Evolutionary conservation across 1,139 yeast genomes (phyloP).

Genomic region (Pichiaceae sp.): DNA sequence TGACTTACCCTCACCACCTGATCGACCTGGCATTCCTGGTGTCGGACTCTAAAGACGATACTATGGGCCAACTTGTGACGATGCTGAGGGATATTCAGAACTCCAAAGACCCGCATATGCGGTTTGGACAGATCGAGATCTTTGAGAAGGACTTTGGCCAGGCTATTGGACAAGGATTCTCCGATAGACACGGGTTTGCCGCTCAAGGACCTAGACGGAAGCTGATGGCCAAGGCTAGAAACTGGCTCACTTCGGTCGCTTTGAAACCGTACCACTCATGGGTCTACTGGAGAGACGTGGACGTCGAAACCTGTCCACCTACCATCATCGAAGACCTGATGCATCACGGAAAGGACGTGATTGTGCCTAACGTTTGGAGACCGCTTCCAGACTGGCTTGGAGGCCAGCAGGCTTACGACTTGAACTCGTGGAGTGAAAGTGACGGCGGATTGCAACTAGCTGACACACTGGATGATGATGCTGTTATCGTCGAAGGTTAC

Average conservation of each 20-base stretch:
- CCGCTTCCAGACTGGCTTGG: conserved; percentile 73
- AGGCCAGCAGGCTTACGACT: conserved; percentile 74
- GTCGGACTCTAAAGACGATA: conserved; percentile 49
- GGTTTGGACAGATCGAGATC: conserved; percentile 54
- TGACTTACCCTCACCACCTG: conserved; percentile 49
- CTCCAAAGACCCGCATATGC: conserved; percentile 32
- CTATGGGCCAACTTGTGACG: conserved; percentile 39
- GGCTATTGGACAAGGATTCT: conserved; percentile 81
- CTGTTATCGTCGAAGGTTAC: conserved; percentile 84
- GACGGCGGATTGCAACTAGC: conserved; percentile 66
- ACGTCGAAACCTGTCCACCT: conserved; percentile 74
- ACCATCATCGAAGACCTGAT: conserved; percentile 72
- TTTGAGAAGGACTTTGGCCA: conserved; percentile 82
- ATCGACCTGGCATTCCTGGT: conserved; percentile 53
- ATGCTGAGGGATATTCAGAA: conserved; percentile 37
- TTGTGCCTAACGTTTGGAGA: conserved; percentile 89
- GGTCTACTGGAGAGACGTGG: conserved; percentile 93
- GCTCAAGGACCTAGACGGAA: conserved; percentile 85
- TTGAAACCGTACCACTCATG: conserved; percentile 79
- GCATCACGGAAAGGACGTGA: conserved; percentile 67
- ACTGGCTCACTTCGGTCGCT: conserved; percentile 75
- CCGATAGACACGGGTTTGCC: conserved; percentile 81
- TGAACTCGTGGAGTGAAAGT: conserved; percentile 83
- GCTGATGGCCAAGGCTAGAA: conserved; percentile 83
- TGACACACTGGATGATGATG: conserved; percentile 60